These are phyloP conservation scores for rapeseed (Brassica napus) DNA, from an alignment of 345 rosid genomes.

Conservation along the genomic window Da-Ae NC_063448.1:20446001-20446500, in stretches of 20 bases:
- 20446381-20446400: slow-evolving; percentile 69
- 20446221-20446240: slow-evolving; percentile 57
- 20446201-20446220: slow-evolving; percentile 39
- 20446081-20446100: background rate
- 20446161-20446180: slow-evolving; percentile 78
- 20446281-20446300: slow-evolving; percentile 47
- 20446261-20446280: slow-evolving; percentile 54
- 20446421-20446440: slow-evolving; percentile 48
- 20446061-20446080: slow-evolving; percentile 2
- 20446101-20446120: background rate
- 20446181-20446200: slow-evolving; percentile 50
- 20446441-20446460: slow-evolving; percentile 40
- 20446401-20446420: slow-evolving; percentile 73
- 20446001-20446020: slow-evolving; percentile 75
- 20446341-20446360: background rate
- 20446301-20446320: slow-evolving; percentile 55
- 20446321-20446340: background rate
- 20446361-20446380: slow-evolving; percentile 54
- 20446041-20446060: slow-evolving; percentile 58
- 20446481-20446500: slow-evolving; percentile 9
- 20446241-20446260: slow-evolving; percentile 77
- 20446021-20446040: slow-evolving; percentile 83
- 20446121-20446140: slow-evolving; percentile 78
- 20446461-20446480: slow-evolving; percentile 1
- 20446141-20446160: slow-evolving; percentile 96